Evolutionary conservation across 108 stramenopile species (phyloP), one percentile per base, ranked within the genome.

Genomic region (Aurantiochytrium sp.): DNA sequence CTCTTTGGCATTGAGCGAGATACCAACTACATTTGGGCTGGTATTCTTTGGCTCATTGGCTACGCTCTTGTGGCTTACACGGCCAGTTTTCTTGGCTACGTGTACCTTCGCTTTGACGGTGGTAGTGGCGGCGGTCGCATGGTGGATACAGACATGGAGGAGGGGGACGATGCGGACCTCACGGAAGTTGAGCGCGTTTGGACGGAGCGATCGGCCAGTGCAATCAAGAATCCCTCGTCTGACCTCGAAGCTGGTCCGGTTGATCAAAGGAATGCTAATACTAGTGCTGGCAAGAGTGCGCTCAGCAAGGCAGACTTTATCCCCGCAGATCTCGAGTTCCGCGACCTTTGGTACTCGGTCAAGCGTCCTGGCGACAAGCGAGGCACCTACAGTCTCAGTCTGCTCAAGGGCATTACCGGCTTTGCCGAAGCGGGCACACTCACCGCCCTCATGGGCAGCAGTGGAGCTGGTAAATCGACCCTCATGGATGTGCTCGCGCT

Each of bases 401-500:
- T 92, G 12, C 90, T 92, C n/a, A 21, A 58, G 8, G 42, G 60
- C 49, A 60, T 91, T 6, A 64, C 19, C 19, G 91, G 91, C 57
- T 43, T 60, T 5, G 53, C 59, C 58, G 44, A 43, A 5, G 87
- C 93, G 5, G 91, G 93, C 44, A 49, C 69, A 5, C 18, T 92
- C 10, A 92, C 91, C 12, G 89, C 88, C 43, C 53, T 93, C 51
- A 90, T 91, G 89, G 93, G 92, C 42, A n/a, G 72, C 12, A 59
- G 58, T 25, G 95, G 94, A 4, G 92, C 93, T 14, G 94, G 94
- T 4, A 95, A 95, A 90, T 94, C 94, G 2, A 91, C 91, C 4
- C 88, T 96, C 5, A 72, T 96, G 59, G 95, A 96, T 89, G 95
- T 94, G 21, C 88, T 96, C n/a, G 92, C 92, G 59, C 95, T 95